Evolutionary conservation across 371 early-diverging fungal species (phyloP), one percentile per base, ranked within the genome.

Genomic region (Mortierella sp.): DNA sequence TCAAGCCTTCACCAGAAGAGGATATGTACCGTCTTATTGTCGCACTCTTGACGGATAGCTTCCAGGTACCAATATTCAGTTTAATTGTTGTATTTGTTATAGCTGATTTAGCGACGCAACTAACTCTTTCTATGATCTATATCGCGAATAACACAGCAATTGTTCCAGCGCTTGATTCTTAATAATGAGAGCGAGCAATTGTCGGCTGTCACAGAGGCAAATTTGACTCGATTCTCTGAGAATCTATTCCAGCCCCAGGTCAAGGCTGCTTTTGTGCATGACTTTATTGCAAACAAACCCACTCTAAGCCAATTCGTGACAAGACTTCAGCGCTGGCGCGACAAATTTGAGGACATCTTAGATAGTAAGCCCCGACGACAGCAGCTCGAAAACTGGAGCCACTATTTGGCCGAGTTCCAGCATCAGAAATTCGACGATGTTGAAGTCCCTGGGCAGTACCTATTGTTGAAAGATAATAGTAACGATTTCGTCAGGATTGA

Each of bases 371-470:
- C 97, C 22, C 84, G 89, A n/a, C 87, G 87, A 45, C 95, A 93
- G 68, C 90, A 93, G 74, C 85, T 98, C 17, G 96, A 97, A 79
- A 87, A 93, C 28, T 92, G 93, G 71, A 93, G 93, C 40, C 95
- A 93, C 57, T 97, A 96, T 85, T 84, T 99, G 61, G 97, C 95
- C 2, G 99, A 99, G 74, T 98, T 98, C 86, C 98, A 98, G 81
- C 96, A 97, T 83, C 95, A 96, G 67, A 96, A 95, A 83, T 97
- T 98, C 75, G 98, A 98, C 76, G 98, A 99, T 74, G 93, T 99
- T 6, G 98, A 98, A 67, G 93, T 99, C 8, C 99, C 99, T 17
- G 99, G 99, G 1, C 99, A 99, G 85, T 99, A 99, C 75, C 83
- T 96, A 68, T 73, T 93, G 49, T 83, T 93, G 68, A 91, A 89